A percentile compares a stretch with the other conserved stretches of the same genome.
phyloP scores from a whole-genome alignment of 2,329 filamentous ascomycete species.

The Akanthomyces lecanii region DNA sequence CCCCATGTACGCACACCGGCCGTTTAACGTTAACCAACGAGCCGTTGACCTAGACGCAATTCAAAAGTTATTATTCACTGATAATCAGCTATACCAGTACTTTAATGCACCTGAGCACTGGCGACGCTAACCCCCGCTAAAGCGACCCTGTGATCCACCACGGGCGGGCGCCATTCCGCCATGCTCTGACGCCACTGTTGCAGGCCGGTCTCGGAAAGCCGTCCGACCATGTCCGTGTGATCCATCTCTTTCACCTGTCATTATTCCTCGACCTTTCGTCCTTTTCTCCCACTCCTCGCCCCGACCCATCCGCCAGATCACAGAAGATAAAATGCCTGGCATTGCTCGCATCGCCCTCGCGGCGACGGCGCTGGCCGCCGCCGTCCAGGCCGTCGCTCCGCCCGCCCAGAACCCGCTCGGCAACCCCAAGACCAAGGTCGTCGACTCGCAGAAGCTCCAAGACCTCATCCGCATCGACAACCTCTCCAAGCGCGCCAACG shows the following conservation, averaged over 20 bases:
- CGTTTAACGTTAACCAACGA: too few species aligned
- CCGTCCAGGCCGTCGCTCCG: background rate
- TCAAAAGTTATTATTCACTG: too few species aligned
- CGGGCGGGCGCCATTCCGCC: background rate
- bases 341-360: conserved; percentile 2
- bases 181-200: background rate
- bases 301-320: too few species aligned
- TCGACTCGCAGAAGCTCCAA: conserved; percentile 55
- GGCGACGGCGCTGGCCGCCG: background rate
- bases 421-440: conserved; percentile 33
- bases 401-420: conserved; percentile 4
- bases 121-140: background rate
- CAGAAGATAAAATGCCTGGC: background rate
- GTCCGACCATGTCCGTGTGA: background rate
- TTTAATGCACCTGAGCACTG: too few species aligned
- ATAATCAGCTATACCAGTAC: too few species aligned
- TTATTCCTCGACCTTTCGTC: background rate
- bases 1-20: too few species aligned
- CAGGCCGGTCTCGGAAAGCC: background rate
- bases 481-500: conserved; percentile 55
- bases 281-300: background rate
- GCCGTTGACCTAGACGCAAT: too few species aligned
- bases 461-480: conserved; percentile 50
- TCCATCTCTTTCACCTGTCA: background rate
- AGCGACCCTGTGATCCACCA: background rate